Base-by-base conservation (phyloP, 2,329 filamentous ascomycete genomes). In the Cyphellophora europaea region DNA sequence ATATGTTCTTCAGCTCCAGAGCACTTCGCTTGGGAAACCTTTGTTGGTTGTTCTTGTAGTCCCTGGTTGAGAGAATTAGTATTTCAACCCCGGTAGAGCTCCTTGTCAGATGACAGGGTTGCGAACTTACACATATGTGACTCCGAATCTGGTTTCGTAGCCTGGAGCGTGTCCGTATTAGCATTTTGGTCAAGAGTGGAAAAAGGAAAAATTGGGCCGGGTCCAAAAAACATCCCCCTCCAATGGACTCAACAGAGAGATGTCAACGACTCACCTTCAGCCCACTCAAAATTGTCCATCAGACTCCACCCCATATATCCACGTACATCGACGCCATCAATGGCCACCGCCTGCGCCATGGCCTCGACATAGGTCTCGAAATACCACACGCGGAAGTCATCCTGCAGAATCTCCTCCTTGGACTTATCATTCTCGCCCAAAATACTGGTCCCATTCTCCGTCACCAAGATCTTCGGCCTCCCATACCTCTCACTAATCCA, bases 81-180 rank as follows among this genome's bases (percentile, higher is more conserved):
- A n/a, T n/a, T n/a, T 8, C 85, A 69, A 66, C 79, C 83, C 68
- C 91, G 86, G 15, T 76, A 79, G 46, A 84, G 74, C 49, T 74
- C 53, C 56, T 91, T 93, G 61, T 93, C 84, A 34, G n/a, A n/a
- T n/a, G n/a, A n/a, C n/a, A n/a, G n/a, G n/a, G n/a, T n/a, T n/a
- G n/a, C n/a, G n/a, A n/a, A n/a, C n/a, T n/a, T n/a, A n/a, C n/a
- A 93, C 84, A 55, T 72, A 91, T 5, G 79, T 84, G 37, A 87
- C 83, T 16, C 85, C 85, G 51, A 93, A 93, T 27, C 85, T 72
- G 28, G 84, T 91, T 63, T 84, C 79, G 53, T 89, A 93, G 8
- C 85, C 85, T 56, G 93, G 85, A n/a, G 85, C 82, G 83, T 83
- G 89, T 60, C 89, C 84, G 51, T 89, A 89, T 65, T 89, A 89